Conservation (phyloP, 257 asterid genomes). For the Misopates orontium region DNA sequence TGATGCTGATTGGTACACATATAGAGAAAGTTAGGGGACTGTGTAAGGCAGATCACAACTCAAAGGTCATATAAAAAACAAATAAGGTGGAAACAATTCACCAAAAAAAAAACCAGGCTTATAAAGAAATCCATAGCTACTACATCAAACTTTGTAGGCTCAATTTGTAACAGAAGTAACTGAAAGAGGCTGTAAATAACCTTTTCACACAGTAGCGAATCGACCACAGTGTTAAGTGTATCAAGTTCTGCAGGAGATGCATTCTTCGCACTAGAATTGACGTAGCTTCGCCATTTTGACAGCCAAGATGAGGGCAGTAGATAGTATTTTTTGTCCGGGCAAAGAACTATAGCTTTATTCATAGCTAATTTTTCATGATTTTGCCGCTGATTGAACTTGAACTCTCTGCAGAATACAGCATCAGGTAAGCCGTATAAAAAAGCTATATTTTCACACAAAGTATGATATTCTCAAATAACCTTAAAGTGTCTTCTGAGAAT, state of each 20-base stretch:
- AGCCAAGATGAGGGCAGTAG: conserved; percentile 88
- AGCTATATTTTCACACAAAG: conserved; percentile 18
- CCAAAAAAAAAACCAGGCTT: not conserved
- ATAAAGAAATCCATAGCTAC: too few relatives aligned
- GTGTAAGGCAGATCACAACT: conserved; percentile 17
- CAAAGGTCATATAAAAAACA: conserved; percentile 10
- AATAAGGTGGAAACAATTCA: conserved; percentile 16
- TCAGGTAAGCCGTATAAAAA: conserved; percentile 35
- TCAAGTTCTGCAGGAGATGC: conserved; percentile 63
- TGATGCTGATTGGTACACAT: conserved; percentile 69
- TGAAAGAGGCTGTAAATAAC: conserved; percentile 33
- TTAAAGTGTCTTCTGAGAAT: conserved; percentile 76
- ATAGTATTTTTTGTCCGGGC: conserved; percentile 59
- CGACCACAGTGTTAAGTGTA: conserved; percentile 51
- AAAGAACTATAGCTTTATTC: conserved; percentile 56
- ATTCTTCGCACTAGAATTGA: conserved; percentile 70
- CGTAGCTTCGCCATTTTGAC: conserved; percentile 74
- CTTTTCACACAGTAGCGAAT: conserved; percentile 75
- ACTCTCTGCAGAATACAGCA: conserved; percentile 66
- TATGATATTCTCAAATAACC: conserved; percentile 48
- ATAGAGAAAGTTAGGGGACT: conserved; percentile 25
- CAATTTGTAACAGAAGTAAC: conserved; percentile 19
- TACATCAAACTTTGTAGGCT: not conserved
- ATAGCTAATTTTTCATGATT: conserved; percentile 77
- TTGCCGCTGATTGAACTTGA: conserved; percentile 79